Conservation (phyloP, 768 basidiomycete genomes). For the Auricularia cornea region DNA sequence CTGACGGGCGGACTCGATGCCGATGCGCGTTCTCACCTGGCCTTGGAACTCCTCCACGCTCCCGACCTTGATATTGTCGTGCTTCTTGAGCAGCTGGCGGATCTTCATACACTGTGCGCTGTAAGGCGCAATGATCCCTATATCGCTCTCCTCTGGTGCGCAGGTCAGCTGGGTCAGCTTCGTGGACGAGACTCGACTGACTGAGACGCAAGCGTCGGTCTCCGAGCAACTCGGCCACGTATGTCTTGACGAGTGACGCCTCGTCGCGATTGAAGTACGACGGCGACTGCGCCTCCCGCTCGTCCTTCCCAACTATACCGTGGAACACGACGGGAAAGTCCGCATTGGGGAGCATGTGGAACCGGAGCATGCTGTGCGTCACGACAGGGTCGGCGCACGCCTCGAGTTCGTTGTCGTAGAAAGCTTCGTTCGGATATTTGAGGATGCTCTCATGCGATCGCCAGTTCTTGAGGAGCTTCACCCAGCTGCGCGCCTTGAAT, state of each 20-base stretch:
- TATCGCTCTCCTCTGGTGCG: constrained; percentile 19
- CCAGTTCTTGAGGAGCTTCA: constrained; percentile 55
- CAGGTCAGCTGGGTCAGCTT: too few relatives aligned
- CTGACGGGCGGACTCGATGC: background rate
- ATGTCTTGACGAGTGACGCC: constrained; percentile 25
- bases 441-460: constrained; percentile 49
- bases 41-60: constrained; percentile 37
- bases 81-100: constrained; percentile 8
- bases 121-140: constrained; percentile 35
- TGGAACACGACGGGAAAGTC: constrained; percentile 29
- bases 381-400: constrained; percentile 17
- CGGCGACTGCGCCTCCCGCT: constrained; percentile 26
- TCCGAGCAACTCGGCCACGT: constrained; percentile 20
- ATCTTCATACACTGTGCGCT: constrained; percentile 30
- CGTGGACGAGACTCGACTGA: constrained; percentile 11
- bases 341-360: constrained; percentile 18
- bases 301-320: constrained; percentile 25
- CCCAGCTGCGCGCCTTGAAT: constrained; percentile 30
- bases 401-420: constrained; percentile 29
- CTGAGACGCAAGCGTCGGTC: constrained; percentile 23
- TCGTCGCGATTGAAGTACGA: constrained; percentile 36
- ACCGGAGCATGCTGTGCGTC: constrained; percentile 20
- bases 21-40: constrained; percentile 19
- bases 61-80: constrained; percentile 23
- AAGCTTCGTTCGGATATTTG: constrained; percentile 43